Evolutionary conservation across 495 filamentous ascomycete genomes (phyloP), one percentile per base, ranked within the genome.

Genomic region (Podospora pseudocomata): DNA sequence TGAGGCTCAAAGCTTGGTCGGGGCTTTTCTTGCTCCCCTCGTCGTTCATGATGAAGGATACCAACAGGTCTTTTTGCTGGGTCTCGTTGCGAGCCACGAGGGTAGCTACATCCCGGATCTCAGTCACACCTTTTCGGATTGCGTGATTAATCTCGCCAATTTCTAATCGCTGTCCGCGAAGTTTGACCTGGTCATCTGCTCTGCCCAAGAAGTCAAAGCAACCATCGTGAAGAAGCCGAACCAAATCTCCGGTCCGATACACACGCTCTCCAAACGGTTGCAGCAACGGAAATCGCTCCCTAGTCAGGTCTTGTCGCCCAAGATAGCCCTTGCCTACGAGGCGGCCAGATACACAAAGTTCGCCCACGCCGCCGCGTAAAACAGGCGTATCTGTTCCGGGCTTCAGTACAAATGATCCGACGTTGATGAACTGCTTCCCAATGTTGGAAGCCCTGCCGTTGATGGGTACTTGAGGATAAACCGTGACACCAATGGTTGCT

Each of bases 251-350:
- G 5, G 92, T 94, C 3, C 90, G 86, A 71, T 96, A 96, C 3
- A 92, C 80, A 27, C 86, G 78, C 63, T 83, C 80, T 4, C 76
- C 78, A 64, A 85, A 87, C 16, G 67, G 56, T 13, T 79, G 56
- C 4, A 92, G 73, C 0, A 75, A 80, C 0, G 88, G 89, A 69
- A 92, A 92, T 49, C 83, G 81, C 67, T 91, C 85, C 2, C 75
- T 59, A 0, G 90, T 92, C 28, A 92, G 80, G 34, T 92, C 87
- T 3, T 87, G 83, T 4, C 92, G 84, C 56, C 94, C 94, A 54
- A 95, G 82, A 71, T 97, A 97, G 0, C 93, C 94, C 71, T 90
- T 92, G 6, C 90, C 94, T 39, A 97, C 92, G 5, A 97, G 82
- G 67, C 88, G 90, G 0, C 94, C 94, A 5, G 90, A 91, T 34